Percentiles rank a stretch among this genome's conserved stretches.
These are phyloP conservation scores for Agapanthus africanus DNA, from an alignment of 106 monocot genomes.

Conservation along the genomic window DNA sequence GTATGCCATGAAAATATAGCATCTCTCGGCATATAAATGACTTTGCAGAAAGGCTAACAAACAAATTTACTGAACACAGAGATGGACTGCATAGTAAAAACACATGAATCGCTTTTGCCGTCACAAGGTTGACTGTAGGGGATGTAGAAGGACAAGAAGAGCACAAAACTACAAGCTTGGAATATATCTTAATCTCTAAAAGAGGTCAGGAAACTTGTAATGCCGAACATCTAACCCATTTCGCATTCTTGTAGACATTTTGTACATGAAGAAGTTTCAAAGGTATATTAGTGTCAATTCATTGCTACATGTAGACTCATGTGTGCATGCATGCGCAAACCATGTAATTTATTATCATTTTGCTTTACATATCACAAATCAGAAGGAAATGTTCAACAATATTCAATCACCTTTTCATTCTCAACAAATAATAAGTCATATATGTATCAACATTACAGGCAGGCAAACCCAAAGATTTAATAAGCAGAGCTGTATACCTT, in stretches of 20 bases:
- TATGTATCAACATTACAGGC: neutral
- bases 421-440: neutral
- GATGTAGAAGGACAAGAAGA: neutral
- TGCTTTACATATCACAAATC: neutral
- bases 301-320: too few relatives aligned
- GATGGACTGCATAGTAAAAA: neutral
- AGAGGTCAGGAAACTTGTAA: too few relatives aligned
- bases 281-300: neutral
- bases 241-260: neutral
- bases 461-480: neutral
- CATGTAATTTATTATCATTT: neutral
- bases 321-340: too few relatives aligned
- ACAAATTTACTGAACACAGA: neutral
- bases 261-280: neutral
- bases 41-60: neutral
- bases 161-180: neutral
- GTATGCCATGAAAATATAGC: neutral
- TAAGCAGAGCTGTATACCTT: slow-evolving; percentile 41
- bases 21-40: neutral
- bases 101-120: neutral
- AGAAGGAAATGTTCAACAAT: neutral
- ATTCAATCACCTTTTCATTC: neutral
- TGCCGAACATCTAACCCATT: neutral
- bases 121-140: neutral
- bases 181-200: neutral